Evolutionary conservation across 495 filamentous ascomycete genomes (phyloP).

Genomic region (Neurospora discreta): DNA sequence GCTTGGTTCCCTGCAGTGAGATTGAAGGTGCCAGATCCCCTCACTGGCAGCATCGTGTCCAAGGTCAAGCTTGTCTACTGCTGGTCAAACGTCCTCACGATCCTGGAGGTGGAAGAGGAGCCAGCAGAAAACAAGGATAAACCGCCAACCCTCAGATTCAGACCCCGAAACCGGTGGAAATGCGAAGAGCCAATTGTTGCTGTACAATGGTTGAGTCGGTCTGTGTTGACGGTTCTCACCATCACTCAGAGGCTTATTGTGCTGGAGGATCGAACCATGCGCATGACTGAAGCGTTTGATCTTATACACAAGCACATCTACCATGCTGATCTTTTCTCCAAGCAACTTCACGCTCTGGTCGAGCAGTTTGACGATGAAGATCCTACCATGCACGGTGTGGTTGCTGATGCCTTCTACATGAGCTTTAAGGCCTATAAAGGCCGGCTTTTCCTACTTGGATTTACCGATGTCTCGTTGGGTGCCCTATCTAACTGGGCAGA

Average conservation of each 20-base stretch:
- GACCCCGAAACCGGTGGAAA: slow-evolving; percentile 78
- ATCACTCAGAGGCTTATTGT: slow-evolving; percentile 89
- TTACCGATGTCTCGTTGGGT: slow-evolving; percentile 80
- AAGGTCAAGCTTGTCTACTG: slow-evolving; percentile 90
- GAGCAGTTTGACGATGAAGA: slow-evolving; percentile 85
- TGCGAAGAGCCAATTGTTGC: slow-evolving; percentile 92
- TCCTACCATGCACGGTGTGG: slow-evolving; percentile 82
- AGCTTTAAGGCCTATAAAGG: slow-evolving; percentile 95
- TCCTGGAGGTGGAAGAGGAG: slow-evolving; percentile 73
- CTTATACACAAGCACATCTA: slow-evolving; percentile 86
- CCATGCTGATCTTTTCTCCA: slow-evolving; percentile 75
- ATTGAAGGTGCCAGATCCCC: slow-evolving; percentile 60
- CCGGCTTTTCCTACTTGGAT: slow-evolving; percentile 79
- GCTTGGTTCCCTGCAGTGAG: slow-evolving; percentile 97
- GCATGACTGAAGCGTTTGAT: slow-evolving; percentile 88
- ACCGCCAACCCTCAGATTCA: slow-evolving; percentile 68
- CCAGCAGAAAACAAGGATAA: slow-evolving; percentile 56
- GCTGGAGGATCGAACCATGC: slow-evolving; percentile 77
- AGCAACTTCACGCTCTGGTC: slow-evolving; percentile 70
- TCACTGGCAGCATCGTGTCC: slow-evolving; percentile 44
- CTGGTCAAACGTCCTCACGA: slow-evolving; percentile 92
- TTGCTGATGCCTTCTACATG: slow-evolving; percentile 96
- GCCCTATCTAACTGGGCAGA: slow-evolving; percentile 98
- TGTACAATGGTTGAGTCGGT: slow-evolving; percentile 92
- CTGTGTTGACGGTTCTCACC: slow-evolving; percentile 81